phyloP scores from a whole-genome alignment of 1,284 basidiomycete genomes.

The Cystobasidium sp. region DNA sequence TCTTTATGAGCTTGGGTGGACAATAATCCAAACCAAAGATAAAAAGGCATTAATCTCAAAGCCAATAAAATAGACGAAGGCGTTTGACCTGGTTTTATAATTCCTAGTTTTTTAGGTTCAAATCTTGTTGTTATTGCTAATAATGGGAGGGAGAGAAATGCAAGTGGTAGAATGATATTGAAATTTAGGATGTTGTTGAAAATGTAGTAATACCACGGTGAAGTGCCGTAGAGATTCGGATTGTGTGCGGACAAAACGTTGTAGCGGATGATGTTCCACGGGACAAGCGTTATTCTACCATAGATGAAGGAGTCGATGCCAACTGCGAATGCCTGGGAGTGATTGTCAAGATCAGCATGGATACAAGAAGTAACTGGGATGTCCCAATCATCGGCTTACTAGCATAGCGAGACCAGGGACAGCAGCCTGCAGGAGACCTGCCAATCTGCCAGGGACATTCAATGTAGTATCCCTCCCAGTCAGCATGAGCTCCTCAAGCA shows the following conservation, averaged over 20 bases:
- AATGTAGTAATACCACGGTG: conserved; percentile 81
- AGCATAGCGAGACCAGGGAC: conserved; percentile 58
- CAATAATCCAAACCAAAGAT: conserved; percentile 84
- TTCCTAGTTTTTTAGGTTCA: conserved; percentile 78
- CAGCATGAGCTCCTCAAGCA: conserved; percentile 86
- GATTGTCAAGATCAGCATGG: not conserved
- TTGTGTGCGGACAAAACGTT: conserved; percentile 83
- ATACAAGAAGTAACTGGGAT: not conserved
- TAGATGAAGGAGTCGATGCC: conserved; percentile 86
- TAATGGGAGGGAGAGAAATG: conserved; percentile 76
- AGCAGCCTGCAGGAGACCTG: conserved; percentile 38
- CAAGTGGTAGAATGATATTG: conserved; percentile 81
- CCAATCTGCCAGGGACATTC: conserved; percentile 45
- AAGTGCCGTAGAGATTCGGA: conserved; percentile 91
- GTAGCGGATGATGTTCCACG: conserved; percentile 92
- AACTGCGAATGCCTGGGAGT: conserved; percentile 72
- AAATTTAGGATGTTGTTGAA: conserved; percentile 89
- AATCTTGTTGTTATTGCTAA: conserved; percentile 74
- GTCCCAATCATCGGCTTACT: conserved; percentile 53
- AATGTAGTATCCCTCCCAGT: conserved; percentile 60
- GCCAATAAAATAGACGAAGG: conserved; percentile 63
- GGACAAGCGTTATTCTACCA: conserved; percentile 74
- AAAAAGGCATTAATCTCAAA: conserved; percentile 79
- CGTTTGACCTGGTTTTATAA: conserved; percentile 47
- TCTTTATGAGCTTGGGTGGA: conserved; percentile 90